Conservation (phyloP, 106 monocot genomes). For the Apostasia ramifera region DNA sequence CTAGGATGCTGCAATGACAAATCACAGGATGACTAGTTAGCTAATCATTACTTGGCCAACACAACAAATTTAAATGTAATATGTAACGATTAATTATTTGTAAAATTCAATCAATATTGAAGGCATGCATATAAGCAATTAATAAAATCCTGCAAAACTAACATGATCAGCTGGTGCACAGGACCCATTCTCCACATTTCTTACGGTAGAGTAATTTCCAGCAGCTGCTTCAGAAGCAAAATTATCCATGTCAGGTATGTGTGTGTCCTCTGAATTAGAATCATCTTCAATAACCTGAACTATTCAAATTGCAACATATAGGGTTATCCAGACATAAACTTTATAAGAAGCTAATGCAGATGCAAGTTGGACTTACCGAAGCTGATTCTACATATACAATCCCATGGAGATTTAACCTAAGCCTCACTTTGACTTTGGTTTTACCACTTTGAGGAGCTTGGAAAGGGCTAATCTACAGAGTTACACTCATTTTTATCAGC, state of each 20-base stretch:
- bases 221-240: constrained; percentile 19
- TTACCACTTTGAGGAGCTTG: constrained; percentile 33
- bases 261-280: constrained; percentile 17
- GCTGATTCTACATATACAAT: constrained; percentile 62
- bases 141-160: constrained; percentile 1
- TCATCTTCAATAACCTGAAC: constrained; percentile 73
- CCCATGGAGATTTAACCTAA: constrained; percentile 73
- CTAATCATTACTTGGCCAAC: no score
- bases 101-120: no score
- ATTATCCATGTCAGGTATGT: constrained; percentile 18
- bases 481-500: neutral
- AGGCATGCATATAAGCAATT: neutral
- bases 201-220: neutral
- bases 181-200: constrained; percentile 21
- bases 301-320: constrained; percentile 13
- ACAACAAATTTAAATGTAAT: no score
- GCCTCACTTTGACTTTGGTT: constrained; percentile 57
- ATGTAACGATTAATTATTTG: no score
- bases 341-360: neutral
- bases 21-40: no score
- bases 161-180: constrained; percentile 14
- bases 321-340: constrained; percentile 10
- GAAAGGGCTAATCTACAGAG: constrained; percentile 63
- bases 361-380: constrained; percentile 34
- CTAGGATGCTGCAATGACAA: no score